Evolutionary conservation across 2,329 filamentous ascomycete genomes (phyloP).

Genomic region (Colletotrichum paranaense): DNA sequence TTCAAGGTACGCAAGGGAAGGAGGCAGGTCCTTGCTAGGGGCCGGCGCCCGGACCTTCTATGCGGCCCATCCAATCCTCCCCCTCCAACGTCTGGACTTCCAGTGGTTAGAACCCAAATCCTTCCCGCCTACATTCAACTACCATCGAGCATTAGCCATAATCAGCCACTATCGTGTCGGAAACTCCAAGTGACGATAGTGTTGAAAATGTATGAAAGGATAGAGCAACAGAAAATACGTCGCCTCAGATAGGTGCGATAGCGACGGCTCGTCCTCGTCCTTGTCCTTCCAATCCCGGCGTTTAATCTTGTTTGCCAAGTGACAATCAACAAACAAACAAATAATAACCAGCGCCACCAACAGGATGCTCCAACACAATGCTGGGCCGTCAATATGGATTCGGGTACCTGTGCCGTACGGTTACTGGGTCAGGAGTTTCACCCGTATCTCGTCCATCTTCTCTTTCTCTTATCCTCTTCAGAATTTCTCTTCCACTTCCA

Average conservation of each 20-base stretch:
- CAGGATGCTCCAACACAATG: not conserved
- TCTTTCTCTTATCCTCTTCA: not conserved
- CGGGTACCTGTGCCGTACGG: not conserved
- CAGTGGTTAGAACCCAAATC: not conserved
- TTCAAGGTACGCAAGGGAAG: not conserved
- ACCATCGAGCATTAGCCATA: not conserved
- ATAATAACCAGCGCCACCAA: not conserved
- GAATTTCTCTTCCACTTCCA: not conserved
- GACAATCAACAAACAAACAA: not conserved
- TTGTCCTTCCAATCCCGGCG: not conserved
- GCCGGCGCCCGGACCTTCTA: not conserved
- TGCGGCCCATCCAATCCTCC: not conserved
- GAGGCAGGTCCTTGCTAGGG: not conserved
- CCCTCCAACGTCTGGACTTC: not conserved
- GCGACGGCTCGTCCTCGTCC: not conserved
- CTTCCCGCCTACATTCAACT: not conserved
- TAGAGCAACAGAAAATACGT: not conserved
- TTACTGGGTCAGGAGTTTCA: not conserved
- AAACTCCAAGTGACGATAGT: not conserved
- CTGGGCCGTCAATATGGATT: not conserved
- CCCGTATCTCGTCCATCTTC: not conserved
- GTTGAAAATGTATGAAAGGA: not conserved
- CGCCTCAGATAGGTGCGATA: not conserved
- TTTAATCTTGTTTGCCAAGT: not conserved
- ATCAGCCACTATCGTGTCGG: not conserved